phyloP scores from a whole-genome alignment of 129 eudicot genomes.

The Sambucus nigra region DNA sequence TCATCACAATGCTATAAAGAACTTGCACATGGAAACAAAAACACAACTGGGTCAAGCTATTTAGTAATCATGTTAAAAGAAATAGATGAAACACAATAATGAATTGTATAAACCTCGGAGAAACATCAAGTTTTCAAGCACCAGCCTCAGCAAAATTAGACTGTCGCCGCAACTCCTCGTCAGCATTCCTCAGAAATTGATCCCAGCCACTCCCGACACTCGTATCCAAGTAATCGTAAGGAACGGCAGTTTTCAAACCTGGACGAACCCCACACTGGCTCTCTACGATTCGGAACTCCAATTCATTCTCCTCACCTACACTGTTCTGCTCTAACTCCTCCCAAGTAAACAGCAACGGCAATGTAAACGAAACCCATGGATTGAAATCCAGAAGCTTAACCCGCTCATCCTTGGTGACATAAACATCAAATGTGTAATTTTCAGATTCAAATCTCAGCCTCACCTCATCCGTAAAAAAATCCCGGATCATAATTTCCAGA shows the following conservation, averaged over 20 bases:
- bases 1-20: too few relatives aligned
- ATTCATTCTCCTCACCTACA: conserved; percentile 8
- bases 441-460: conserved; percentile 43
- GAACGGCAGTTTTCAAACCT: conserved; percentile 91
- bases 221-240: conserved; percentile 87
- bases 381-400: conserved; percentile 82
- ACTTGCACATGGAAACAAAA: too few relatives aligned
- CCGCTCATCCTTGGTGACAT: conserved; percentile 42
- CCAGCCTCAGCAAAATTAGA: conserved; percentile 26
- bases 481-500: conserved; percentile 22
- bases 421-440: conserved; percentile 80
- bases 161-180: conserved; percentile 55
- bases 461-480: conserved; percentile 37
- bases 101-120: background rate
- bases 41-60: too few relatives aligned
- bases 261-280: conserved; percentile 73
- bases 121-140: conserved; percentile 23
- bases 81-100: conserved; percentile 9
- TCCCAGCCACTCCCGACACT: conserved; percentile 99
- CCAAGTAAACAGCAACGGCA: conserved; percentile 72
- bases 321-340: conserved; percentile 47
- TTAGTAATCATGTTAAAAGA: too few relatives aligned
- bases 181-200: conserved; percentile 72
- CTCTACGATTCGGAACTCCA: conserved; percentile 65
- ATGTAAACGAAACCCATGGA: conserved; percentile 70